Conservation (phyloP, 805 yeast genomes). For the Ogataea dorogensis region DNA sequence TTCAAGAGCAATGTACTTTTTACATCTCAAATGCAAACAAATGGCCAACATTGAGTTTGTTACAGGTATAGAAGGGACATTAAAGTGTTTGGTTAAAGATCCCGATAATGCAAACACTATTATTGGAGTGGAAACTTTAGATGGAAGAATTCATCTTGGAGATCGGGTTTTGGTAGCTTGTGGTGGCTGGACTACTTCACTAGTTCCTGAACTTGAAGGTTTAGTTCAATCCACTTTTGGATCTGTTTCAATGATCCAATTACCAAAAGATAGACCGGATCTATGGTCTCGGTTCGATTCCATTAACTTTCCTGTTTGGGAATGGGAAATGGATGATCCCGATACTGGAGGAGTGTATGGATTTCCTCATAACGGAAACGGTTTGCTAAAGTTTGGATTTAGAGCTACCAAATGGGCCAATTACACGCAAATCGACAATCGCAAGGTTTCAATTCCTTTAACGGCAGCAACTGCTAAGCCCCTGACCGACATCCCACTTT, state of each 20-base stretch:
- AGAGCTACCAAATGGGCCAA: constrained; percentile 3
- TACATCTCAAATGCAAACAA: constrained; percentile 2
- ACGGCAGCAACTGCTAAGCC: constrained; percentile 2
- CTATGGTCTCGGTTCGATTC: constrained; percentile 4
- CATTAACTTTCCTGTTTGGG: constrained; percentile 3
- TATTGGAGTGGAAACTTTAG: neutral
- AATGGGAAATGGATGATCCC: constrained; percentile 4
- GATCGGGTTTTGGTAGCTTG: constrained; percentile 4
- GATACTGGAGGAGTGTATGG: constrained; percentile 3
- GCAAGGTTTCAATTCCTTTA: constrained; percentile 1
- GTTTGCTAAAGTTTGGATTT: constrained; percentile 2
- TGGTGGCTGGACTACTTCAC: constrained; percentile 5
- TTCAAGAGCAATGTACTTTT: constrained; percentile 1
- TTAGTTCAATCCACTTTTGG: constrained; percentile 5
- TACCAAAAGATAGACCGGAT: constrained; percentile 1
- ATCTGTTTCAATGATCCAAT: constrained; percentile 1
- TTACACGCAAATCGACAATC: neutral
- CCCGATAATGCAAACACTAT: neutral
- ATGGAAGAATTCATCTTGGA: neutral
- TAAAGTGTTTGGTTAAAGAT: neutral
- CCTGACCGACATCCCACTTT: constrained; percentile 3
- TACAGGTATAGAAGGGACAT: neutral
- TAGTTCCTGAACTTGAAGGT: constrained; percentile 3
- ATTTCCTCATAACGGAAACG: constrained; percentile 5
- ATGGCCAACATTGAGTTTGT: constrained; percentile 1